Evolutionary conservation across 305 asterid genomes (phyloP).

Genomic region (Salvia sclarea): DNA sequence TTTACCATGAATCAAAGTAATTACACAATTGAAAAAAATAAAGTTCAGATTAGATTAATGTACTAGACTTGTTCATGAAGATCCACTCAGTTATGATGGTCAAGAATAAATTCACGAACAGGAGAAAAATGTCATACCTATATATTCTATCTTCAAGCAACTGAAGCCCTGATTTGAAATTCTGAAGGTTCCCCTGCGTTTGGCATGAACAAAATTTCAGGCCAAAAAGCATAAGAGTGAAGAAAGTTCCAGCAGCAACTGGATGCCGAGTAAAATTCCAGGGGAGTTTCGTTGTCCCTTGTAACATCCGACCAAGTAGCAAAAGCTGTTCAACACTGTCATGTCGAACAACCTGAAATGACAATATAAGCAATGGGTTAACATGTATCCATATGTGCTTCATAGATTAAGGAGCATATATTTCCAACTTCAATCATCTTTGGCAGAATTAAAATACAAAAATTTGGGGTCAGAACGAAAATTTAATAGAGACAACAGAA

Average conservation of each 20-base stretch:
- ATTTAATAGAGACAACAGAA: conserved; percentile 21
- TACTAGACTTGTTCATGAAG: conserved; percentile 7
- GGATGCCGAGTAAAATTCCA: conserved; percentile 97
- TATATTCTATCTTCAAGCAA: conserved; percentile 97
- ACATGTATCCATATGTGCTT: conserved; percentile 20
- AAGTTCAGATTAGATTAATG: conserved; percentile 15
- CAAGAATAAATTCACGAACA: neutral
- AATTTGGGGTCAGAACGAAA: conserved; percentile 21
- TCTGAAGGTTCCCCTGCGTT: conserved; percentile 82
- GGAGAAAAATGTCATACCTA: conserved; percentile 48
- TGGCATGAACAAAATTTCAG: conserved; percentile 90
- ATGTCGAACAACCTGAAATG: conserved; percentile 84
- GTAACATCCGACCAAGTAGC: conserved; percentile 94
- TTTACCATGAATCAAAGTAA: neutral
- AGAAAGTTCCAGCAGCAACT: conserved; percentile 93
- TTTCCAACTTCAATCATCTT: conserved; percentile 32
- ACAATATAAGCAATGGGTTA: conserved; percentile 25
- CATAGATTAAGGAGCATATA: conserved; percentile 21
- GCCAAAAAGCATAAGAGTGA: conserved; percentile 95
- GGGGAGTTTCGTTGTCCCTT: conserved; percentile 85
- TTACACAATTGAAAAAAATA: neutral
- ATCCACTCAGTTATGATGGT: conserved; percentile 14
- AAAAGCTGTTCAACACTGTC: conserved; percentile 93
- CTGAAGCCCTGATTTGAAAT: conserved; percentile 88
- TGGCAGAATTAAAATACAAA: conserved; percentile 5